Percentiles rank a stretch among this genome's conserved stretches.
Evolutionary conservation across 2,329 filamentous ascomycete genomes (phyloP).

Genomic region (Fusarium sulawesiense): DNA sequence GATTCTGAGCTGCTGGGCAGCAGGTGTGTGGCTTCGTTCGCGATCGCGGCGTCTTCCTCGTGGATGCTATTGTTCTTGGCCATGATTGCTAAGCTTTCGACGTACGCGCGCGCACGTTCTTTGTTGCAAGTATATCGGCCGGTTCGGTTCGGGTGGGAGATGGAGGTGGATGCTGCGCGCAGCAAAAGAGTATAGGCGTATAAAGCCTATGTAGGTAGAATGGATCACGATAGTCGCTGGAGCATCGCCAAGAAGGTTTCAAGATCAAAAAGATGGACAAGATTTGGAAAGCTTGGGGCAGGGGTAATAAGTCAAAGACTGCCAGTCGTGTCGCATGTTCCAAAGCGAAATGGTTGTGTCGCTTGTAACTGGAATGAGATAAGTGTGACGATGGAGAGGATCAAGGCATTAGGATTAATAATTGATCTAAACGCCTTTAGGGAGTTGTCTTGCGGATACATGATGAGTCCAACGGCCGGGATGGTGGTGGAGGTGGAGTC

Average conservation of each 20-base stretch:
- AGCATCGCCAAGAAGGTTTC: constrained; percentile 25
- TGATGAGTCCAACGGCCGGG: constrained; percentile 38
- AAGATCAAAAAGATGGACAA: constrained; percentile 8
- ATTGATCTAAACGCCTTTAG: constrained; percentile 26
- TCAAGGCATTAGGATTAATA: constrained; percentile 35
- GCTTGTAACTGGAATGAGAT: constrained; percentile 34
- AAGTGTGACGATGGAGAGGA: constrained; percentile 36
- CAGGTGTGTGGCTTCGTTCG: constrained; percentile 54
- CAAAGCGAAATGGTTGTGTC: constrained; percentile 19
- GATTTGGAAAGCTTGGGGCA: background rate
- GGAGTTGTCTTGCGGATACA: constrained; percentile 31
- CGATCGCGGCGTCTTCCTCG: constrained; percentile 16
- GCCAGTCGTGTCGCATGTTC: constrained; percentile 25
- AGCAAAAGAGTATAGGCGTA: constrained; percentile 15
- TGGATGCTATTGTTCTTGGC: constrained; percentile 5
- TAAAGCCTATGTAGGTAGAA: constrained; percentile 9
- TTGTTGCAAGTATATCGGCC: background rate
- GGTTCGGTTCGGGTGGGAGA: background rate
- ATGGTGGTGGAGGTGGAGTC: constrained; percentile 39
- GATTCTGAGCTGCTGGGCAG: constrained; percentile 47
- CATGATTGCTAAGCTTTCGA: constrained; percentile 16
- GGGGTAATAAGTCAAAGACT: background rate
- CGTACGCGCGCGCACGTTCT: background rate
- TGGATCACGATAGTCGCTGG: constrained; percentile 25
- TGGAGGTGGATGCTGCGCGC: constrained; percentile 9